These are phyloP conservation scores for Pinus albicaulis DNA, from an alignment of 75 land plant genomes.

Conservation along the genomic window DNA sequence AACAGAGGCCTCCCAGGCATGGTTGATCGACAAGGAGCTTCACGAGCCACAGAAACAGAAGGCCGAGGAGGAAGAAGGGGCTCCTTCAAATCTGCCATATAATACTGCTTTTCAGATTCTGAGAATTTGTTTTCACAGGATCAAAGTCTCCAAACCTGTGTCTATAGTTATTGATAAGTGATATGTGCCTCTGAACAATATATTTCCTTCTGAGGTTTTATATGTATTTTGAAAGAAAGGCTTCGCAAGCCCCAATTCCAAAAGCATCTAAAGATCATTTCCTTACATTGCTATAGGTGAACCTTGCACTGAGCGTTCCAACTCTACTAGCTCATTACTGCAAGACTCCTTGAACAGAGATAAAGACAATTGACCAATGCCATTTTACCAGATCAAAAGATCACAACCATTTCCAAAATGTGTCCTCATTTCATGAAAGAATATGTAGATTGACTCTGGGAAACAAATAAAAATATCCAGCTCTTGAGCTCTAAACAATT, in stretches of 20 bases:
- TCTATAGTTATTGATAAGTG: background rate
- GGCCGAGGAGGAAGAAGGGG: slow-evolving; percentile 53
- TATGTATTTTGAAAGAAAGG: too few relatives aligned
- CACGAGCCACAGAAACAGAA: slow-evolving; percentile 18
- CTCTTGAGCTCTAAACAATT: background rate
- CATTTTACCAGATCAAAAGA: background rate
- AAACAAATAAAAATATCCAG: background rate
- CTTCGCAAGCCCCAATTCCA: too few relatives aligned
- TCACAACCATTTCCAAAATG: background rate
- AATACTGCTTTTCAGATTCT: background rate
- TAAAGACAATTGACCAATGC: background rate
- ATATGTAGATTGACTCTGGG: background rate
- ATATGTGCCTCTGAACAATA: background rate
- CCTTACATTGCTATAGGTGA: too few relatives aligned
- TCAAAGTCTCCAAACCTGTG: background rate
- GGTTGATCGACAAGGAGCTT: slow-evolving; percentile 8
- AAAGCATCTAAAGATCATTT: too few relatives aligned
- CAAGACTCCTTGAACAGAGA: background rate
- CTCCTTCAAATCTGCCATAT: too few relatives aligned
- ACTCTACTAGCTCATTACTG: too few relatives aligned
- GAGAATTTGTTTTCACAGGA: background rate
- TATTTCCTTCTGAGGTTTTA: too few relatives aligned
- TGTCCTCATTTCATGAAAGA: background rate
- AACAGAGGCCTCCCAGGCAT: slow-evolving; percentile 46
- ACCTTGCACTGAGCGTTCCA: too few relatives aligned